Evolutionary conservation across 345 rosid genomes (phyloP), one percentile per base, ranked within the genome.

Genomic region (Salix exigua): DNA sequence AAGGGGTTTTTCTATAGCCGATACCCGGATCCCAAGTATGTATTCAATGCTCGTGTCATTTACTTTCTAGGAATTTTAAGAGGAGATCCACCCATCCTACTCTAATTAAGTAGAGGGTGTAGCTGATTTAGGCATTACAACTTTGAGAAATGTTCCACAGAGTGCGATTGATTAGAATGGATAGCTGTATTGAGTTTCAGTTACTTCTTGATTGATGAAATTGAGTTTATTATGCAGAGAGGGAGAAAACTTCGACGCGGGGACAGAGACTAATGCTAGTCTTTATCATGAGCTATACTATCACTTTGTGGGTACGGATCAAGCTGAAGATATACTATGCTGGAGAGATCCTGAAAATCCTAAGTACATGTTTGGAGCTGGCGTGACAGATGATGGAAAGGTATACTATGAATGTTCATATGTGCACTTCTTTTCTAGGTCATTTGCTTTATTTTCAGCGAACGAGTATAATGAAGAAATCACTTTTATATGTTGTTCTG

Each of bases 1-100:
- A 88, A 86, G 82, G 97, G 98, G 0, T 96, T 96, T 77, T 96
- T 96, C 91, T 96, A 96, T 74, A 76, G 95, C 83, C 97, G 98
- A 17, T 93, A 88, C 2, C 95, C 99, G 63, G 88, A 89, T 75
- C 97, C 97, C 67, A 85, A 77, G 98, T 93, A 87, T 84, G 92
- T 82, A 44, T 5, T 10, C 31, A 42, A 3, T 42, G 46, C 3
- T 4, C 14, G 0, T 65, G 5, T 12, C 30, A 14, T 73, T 50
- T 69, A 17, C 44, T 31, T 42, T 26, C 28, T 42, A 42, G 14
- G 46, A 42, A 42, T 42, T 42, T 42, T 11, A 42, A 11, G 46
- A 42, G 14, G 46, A 12, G 13, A 42, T 40, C 46, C 46, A 42
- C 46, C 14, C 13, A 11, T 11, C 14, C 46, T 42, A 42, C 11